These are phyloP conservation scores for Phalaenopsis aphrodite DNA, from an alignment of 106 monocot species.

Conservation along the genomic window DNA sequence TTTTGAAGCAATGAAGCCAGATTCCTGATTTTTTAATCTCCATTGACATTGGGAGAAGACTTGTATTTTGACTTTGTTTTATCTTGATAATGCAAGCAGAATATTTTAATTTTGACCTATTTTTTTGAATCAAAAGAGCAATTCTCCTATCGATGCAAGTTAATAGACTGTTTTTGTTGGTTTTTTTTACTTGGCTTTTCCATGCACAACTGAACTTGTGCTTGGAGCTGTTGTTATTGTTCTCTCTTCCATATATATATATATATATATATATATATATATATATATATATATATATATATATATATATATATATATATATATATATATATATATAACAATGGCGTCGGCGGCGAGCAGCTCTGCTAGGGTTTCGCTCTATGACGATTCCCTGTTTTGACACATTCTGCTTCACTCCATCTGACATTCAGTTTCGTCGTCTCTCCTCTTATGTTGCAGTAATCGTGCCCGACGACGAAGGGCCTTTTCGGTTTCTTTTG, in stretches of 20 bases:
- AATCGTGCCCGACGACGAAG: no score
- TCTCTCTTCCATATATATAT: not conserved
- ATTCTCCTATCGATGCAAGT: not conserved
- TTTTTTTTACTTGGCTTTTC: not conserved
- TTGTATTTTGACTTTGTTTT: not conserved
- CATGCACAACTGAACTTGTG: not conserved
- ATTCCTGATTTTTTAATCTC: not conserved
- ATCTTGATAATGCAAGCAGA: conserved; percentile 3
- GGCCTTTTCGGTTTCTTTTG: no score
- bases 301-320: not conserved
- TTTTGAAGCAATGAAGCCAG: not conserved
- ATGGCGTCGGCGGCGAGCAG: no score
- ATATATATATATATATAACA: not conserved
- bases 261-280: not conserved
- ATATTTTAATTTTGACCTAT: not conserved
- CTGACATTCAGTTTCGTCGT: no score
- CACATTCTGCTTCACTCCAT: no score
- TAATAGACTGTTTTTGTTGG: not conserved
- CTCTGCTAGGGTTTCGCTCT: no score
- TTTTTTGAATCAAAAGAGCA: not conserved
- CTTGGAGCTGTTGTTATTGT: not conserved
- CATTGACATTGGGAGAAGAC: not conserved
- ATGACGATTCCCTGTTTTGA: no score
- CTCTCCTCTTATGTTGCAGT: no score
- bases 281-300: not conserved